Evolutionary conservation across 1,139 yeast genomes (phyloP).

Genomic region (Taphrina populina): DNA sequence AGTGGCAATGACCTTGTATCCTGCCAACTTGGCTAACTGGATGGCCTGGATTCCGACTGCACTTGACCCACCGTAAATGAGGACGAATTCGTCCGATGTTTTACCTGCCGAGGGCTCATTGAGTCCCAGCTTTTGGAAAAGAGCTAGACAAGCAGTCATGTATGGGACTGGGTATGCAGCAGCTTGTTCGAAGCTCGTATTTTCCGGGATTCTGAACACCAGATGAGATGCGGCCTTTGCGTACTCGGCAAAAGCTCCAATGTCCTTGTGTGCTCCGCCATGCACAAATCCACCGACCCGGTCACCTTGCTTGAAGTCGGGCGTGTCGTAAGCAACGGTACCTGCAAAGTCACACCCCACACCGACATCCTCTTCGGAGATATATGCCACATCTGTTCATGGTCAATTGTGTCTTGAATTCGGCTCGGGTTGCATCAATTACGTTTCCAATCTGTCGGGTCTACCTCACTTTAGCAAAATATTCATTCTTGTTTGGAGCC

Average conservation of each 20-base stretch:
- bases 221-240: slow-evolving; percentile 42
- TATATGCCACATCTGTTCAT: slow-evolving; percentile 6
- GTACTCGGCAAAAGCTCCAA: slow-evolving; percentile 61
- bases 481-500: background rate
- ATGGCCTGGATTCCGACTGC: slow-evolving; percentile 58
- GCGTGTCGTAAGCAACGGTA: slow-evolving; percentile 48
- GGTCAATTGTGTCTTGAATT: background rate
- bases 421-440: background rate
- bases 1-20: slow-evolving; percentile 57
- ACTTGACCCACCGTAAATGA: slow-evolving; percentile 66
- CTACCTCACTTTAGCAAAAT: background rate
- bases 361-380: slow-evolving; percentile 38
- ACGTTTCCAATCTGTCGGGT: slow-evolving; percentile 34
- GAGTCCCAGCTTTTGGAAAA: slow-evolving; percentile 35
- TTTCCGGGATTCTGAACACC: slow-evolving; percentile 38
- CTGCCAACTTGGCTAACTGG: slow-evolving; percentile 55
- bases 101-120: slow-evolving; percentile 36
- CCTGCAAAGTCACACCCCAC: slow-evolving; percentile 54
- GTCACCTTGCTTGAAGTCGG: slow-evolving; percentile 54
- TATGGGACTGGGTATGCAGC: slow-evolving; percentile 38
- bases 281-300: slow-evolving; percentile 45
- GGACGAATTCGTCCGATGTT: slow-evolving; percentile 43
- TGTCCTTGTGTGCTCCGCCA: slow-evolving; percentile 41
- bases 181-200: slow-evolving; percentile 37
- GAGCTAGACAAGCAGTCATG: slow-evolving; percentile 37